A percentile compares a stretch with the other conserved stretches of the same genome.
phyloP scores from a whole-genome alignment of 2,329 filamentous ascomycete species.

The Bipolaris gigantea region DNA sequence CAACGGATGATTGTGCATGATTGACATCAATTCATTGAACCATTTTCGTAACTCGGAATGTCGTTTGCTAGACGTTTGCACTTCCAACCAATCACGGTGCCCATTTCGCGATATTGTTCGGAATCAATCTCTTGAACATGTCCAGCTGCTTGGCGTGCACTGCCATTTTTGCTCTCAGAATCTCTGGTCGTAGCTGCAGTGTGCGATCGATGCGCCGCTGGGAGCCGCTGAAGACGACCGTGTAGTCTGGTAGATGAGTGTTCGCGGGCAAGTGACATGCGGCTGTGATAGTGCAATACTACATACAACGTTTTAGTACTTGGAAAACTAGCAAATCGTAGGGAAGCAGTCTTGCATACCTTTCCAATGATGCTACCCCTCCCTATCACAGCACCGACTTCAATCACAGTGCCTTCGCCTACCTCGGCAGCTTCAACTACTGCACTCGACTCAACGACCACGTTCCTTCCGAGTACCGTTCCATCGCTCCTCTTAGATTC shows the following conservation, averaged over 20 bases:
- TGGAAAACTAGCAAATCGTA: background rate
- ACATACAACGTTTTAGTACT: constrained; percentile 1
- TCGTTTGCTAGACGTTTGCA: background rate
- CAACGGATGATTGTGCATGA: background rate
- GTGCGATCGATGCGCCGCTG: constrained; percentile 47
- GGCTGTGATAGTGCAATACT: constrained; percentile 52
- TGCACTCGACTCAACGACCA: constrained; percentile 50
- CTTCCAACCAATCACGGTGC: constrained; percentile 3
- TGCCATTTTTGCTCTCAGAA: constrained; percentile 31
- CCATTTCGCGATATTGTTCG: constrained; percentile 45
- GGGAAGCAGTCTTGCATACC: constrained; percentile 29
- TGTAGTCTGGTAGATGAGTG: constrained; percentile 50
- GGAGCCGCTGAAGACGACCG: constrained; percentile 48
- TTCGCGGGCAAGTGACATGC: constrained; percentile 40
- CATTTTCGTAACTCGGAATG: no score
- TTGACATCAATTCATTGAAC: background rate
- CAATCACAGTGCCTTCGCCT: constrained; percentile 42
- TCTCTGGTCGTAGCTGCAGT: constrained; percentile 34
- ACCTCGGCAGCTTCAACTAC: constrained; percentile 44
- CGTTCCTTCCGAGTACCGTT: constrained; percentile 46
- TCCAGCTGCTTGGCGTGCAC: constrained; percentile 43
- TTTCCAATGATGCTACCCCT: constrained; percentile 46
- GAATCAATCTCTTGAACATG: constrained; percentile 40
- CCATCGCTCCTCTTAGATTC: constrained; percentile 31
- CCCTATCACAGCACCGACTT: constrained; percentile 39